Conservation (phyloP, 1,139 yeast genomes). For the Lodderomyces metapsilosis region DNA sequence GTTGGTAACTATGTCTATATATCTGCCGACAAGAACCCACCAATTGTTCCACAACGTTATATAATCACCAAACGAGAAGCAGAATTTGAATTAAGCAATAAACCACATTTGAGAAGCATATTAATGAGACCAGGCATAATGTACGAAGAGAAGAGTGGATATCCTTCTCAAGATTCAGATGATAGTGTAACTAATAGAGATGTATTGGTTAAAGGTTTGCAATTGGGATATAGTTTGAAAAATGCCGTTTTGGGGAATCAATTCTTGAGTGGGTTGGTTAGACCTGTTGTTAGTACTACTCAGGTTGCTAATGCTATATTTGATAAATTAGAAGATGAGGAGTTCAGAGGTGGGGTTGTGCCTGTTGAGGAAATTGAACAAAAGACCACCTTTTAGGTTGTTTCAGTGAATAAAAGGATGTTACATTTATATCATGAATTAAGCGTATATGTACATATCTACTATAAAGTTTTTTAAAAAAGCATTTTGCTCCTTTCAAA, state of each 20-base stretch:
- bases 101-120: slow-evolving; percentile 53
- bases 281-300: slow-evolving; percentile 70
- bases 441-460: background rate
- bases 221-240: slow-evolving; percentile 44
- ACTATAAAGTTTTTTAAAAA: too few relatives aligned
- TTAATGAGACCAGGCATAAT: slow-evolving; percentile 79
- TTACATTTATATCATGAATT: slow-evolving; percentile 4
- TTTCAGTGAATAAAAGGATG: slow-evolving; percentile 24
- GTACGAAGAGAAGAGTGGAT: slow-evolving; percentile 50
- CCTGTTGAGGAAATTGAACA: slow-evolving; percentile 6
- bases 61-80: slow-evolving; percentile 76
- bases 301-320: slow-evolving; percentile 62
- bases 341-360: slow-evolving; percentile 55
- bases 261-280: slow-evolving; percentile 45
- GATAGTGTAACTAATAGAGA: slow-evolving; percentile 26
- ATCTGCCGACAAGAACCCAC: slow-evolving; percentile 74
- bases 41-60: slow-evolving; percentile 67
- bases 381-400: slow-evolving; percentile 40
- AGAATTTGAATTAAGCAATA: slow-evolving; percentile 53
- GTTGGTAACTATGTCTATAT: slow-evolving; percentile 60
- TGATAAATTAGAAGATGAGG: slow-evolving; percentile 50
- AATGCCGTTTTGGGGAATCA: slow-evolving; percentile 29
- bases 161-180: too few relatives aligned
- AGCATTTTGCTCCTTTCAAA: too few relatives aligned
- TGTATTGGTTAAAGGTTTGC: slow-evolving; percentile 24